phyloP scores from a whole-genome alignment of 352 stramenopile species.

The Pythium periplocum region DNA sequence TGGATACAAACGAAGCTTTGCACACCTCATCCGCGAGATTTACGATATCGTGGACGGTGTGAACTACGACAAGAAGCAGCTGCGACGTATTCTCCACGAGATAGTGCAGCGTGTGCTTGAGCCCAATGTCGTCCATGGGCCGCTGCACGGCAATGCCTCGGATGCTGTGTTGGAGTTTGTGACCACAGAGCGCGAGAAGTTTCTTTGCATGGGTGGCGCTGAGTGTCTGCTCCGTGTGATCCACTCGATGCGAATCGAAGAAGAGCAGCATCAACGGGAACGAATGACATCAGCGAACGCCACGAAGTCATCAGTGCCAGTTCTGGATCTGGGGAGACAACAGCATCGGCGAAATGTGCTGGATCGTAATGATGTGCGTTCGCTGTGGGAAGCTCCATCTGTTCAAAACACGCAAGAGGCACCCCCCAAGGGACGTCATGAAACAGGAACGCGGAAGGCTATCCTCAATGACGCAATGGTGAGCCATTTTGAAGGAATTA shows the following conservation, averaged over 20 bases:
- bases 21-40: slow-evolving; percentile 57
- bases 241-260: slow-evolving; percentile 55
- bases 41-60: slow-evolving; percentile 51
- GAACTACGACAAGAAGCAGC: slow-evolving; percentile 40
- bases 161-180: slow-evolving; percentile 32
- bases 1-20: slow-evolving; percentile 39
- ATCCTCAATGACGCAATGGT: slow-evolving; percentile 75
- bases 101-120: slow-evolving; percentile 67
- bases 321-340: no score
- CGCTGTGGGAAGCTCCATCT: slow-evolving; percentile 46
- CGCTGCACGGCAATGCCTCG: slow-evolving; percentile 5
- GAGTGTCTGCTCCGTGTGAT: slow-evolving; percentile 74
- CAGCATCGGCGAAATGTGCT: slow-evolving; percentile 23
- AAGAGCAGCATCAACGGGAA: slow-evolving; percentile 18
- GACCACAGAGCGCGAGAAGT: slow-evolving; percentile 49
- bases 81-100: slow-evolving; percentile 63
- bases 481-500: slow-evolving; percentile 4
- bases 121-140: slow-evolving; percentile 45
- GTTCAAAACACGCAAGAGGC: slow-evolving; percentile 4
- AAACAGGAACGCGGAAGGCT: slow-evolving; percentile 42
- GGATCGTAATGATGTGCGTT: slow-evolving; percentile 42
- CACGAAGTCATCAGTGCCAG: neutral
- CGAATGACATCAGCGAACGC: slow-evolving; percentile 12
- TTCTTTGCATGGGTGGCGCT: slow-evolving; percentile 65
- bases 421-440: slow-evolving; percentile 31